Evolutionary conservation across 2,329 filamentous ascomycete genomes (phyloP), one percentile per base, ranked within the genome.

Genomic region (Claviceps sp.): DNA sequence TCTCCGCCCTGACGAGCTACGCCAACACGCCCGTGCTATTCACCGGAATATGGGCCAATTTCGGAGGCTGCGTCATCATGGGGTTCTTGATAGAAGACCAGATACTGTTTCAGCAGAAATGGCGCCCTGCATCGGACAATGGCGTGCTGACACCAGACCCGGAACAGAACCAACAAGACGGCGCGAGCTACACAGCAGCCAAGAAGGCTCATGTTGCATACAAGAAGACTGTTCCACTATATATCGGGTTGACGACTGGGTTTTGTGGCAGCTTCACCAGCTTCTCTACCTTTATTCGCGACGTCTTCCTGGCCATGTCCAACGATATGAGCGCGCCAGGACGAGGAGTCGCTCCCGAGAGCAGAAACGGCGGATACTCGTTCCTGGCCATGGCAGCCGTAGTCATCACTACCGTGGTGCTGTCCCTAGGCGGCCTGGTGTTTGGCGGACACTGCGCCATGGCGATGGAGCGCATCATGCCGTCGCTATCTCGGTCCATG

Each of bases 261-360:
- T 93, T 93, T 66, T 95, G 88, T 61, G 88, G 91, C 55, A 90
- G 86, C 58, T 87, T 93, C 61, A 96, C 90, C 0, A 90, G 85
- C 9, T 95, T 95, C 67, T 95, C 89, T 0, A 82, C 84, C 20
- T 94, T 95, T 63, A 82, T 90, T 47, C 78, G 86, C 6, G 90
- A 95, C 60, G 69, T 76, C 14, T 95, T 94, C 63, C 75, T 95
- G 22, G 84, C 87, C 0, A 68, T 94, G 18, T 83, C 86, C 4
- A 93, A 95, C 62, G 77, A 85, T 56, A 69, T 94, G 11, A 70
- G 67, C 9, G 62, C 65, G 1, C 63, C 66, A 0, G 67, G 69
- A 20, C 61, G 59, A 0, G 64, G 67, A 1, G 65, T 69, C 1
- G 64, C 69, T 0, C 65, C 71, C 1, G 62, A 70, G 2, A 54